Percentiles rank a stretch among this genome's conserved stretches.
phyloP scores from a whole-genome alignment of 768 basidiomycete genomes.

The Leucocoprinus leucothites region DNA sequence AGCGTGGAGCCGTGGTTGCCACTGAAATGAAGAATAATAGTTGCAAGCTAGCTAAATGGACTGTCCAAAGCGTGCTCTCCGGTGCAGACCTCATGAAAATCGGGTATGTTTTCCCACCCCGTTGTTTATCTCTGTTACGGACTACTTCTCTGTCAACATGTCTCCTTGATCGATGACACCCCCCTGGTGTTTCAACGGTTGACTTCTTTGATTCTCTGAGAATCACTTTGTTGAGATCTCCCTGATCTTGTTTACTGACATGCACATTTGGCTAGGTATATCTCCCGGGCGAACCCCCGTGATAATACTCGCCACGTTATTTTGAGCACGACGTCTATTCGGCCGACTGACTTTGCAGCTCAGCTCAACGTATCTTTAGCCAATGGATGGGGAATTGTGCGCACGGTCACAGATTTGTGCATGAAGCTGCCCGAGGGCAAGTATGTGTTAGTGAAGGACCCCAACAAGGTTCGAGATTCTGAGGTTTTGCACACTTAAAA shows the following conservation, averaged over 20 bases:
- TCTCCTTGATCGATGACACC: conserved; percentile 6
- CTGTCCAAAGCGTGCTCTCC: conserved; percentile 91
- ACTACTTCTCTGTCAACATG: neutral
- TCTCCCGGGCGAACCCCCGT: conserved; percentile 90
- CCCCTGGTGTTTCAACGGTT: conserved; percentile 7
- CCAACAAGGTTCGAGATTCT: conserved; percentile 75
- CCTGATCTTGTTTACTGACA: conserved; percentile 15
- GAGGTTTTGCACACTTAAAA: conserved; percentile 4
- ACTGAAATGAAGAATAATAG: conserved; percentile 99
- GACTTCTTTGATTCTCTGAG: conserved; percentile 12
- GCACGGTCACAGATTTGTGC: conserved; percentile 90
- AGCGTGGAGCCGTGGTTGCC: conserved; percentile 96
- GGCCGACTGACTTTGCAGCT: conserved; percentile 89
- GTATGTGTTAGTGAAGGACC: conserved; percentile 96
- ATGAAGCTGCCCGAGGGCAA: conserved; percentile 98
- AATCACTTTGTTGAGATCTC: conserved; percentile 13
- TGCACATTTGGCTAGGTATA: conserved; percentile 58
- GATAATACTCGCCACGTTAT: conserved; percentile 97
- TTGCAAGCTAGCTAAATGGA: conserved; percentile 96
- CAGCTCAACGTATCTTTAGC: conserved; percentile 94
- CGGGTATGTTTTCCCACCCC: conserved; percentile 50
- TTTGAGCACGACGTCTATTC: conserved; percentile 90
- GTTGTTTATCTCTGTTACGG: conserved; percentile 11
- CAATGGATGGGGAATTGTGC: conserved; percentile 98
- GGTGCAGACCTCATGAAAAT: conserved; percentile 98